These are phyloP conservation scores for Mucor saturninus DNA, from an alignment of 371 early-diverging fungal species.

Conservation along the genomic window DNA sequence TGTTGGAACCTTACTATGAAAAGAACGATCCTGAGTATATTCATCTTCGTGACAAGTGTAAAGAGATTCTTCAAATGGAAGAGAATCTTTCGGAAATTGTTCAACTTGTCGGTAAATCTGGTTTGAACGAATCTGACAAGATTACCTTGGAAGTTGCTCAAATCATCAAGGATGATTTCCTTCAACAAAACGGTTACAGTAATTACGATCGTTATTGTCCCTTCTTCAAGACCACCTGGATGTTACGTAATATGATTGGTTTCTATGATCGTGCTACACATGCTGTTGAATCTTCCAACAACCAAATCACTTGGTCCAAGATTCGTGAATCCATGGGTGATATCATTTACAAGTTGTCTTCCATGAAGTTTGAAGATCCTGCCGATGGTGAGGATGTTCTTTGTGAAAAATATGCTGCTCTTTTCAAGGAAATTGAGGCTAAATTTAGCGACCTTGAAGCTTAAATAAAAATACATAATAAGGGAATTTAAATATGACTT, in stretches of 20 bases:
- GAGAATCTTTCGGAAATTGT: slow-evolving; percentile 99
- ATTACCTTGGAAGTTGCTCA: slow-evolving; percentile 98
- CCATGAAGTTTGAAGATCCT: slow-evolving; percentile 99
- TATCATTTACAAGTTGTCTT: slow-evolving; percentile 94
- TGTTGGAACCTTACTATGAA: slow-evolving; percentile 97
- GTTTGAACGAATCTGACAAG: slow-evolving; percentile 98
- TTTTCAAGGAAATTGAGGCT: slow-evolving; percentile 96
- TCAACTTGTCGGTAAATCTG: slow-evolving; percentile 99
- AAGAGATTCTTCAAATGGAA: slow-evolving; percentile 99
- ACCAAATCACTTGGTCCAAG: slow-evolving; percentile 94
- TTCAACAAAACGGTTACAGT: slow-evolving; percentile 99
- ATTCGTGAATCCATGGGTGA: slow-evolving; percentile 95
- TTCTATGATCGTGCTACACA: slow-evolving; percentile 96
- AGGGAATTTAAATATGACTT: too few relatives aligned
- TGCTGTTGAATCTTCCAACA: slow-evolving; percentile 89
- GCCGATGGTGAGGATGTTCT: slow-evolving; percentile 92
- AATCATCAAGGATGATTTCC: slow-evolving; percentile 99
- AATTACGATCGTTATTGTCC: slow-evolving; percentile 99
- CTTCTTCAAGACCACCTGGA: slow-evolving; percentile 98
- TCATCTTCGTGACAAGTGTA: slow-evolving; percentile 89
- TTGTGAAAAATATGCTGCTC: slow-evolving; percentile 81
- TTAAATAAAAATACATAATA: slow-evolving; percentile 22
- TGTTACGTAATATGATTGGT: slow-evolving; percentile 97
- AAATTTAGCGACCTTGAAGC: slow-evolving; percentile 75
- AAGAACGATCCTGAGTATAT: slow-evolving; percentile 94